These are phyloP conservation scores for Naganishia albida DNA, from an alignment of 1,284 basidiomycete species.

Conservation along the genomic window DNA sequence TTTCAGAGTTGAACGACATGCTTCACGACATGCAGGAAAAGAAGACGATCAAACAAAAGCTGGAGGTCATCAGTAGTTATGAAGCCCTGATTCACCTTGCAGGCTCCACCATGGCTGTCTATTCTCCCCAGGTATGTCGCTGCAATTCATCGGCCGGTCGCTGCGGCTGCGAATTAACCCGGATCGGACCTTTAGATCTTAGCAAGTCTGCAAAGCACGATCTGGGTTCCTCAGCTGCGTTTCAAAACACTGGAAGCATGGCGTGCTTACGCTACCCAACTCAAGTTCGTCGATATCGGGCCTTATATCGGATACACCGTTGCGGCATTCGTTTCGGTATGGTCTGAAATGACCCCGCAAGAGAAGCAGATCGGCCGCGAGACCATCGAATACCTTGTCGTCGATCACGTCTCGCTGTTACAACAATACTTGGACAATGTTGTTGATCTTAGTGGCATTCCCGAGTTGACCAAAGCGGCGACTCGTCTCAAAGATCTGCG, in stretches of 20 bases:
- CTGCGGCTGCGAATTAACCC: too few species aligned
- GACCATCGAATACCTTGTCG: slow-evolving; percentile 71
- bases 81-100: slow-evolving; percentile 72
- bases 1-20: slow-evolving; percentile 77
- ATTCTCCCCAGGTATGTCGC: slow-evolving; percentile 76
- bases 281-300: slow-evolving; percentile 72
- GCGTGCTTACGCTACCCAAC: slow-evolving; percentile 72
- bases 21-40: slow-evolving; percentile 78
- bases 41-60: slow-evolving; percentile 66
- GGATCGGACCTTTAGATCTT: too few species aligned
- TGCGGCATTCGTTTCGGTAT: slow-evolving; percentile 77
- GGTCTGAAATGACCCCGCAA: slow-evolving; percentile 60
- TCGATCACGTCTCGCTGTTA: slow-evolving; percentile 63
- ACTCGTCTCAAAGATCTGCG: slow-evolving; percentile 60
- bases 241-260: slow-evolving; percentile 80
- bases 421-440: slow-evolving; percentile 68
- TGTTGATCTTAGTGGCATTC: slow-evolving; percentile 71
- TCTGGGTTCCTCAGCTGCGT: slow-evolving; percentile 68
- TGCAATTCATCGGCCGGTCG: not conserved
- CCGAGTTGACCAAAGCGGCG: slow-evolving; percentile 63
- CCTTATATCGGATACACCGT: slow-evolving; percentile 85
- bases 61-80: slow-evolving; percentile 74
- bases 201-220: slow-evolving; percentile 90
- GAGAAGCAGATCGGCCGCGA: slow-evolving; percentile 63
- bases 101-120: slow-evolving; percentile 68